Conservation (phyloP, 2,329 filamentous ascomycete genomes). For the Harringtonia aguacate region DNA sequence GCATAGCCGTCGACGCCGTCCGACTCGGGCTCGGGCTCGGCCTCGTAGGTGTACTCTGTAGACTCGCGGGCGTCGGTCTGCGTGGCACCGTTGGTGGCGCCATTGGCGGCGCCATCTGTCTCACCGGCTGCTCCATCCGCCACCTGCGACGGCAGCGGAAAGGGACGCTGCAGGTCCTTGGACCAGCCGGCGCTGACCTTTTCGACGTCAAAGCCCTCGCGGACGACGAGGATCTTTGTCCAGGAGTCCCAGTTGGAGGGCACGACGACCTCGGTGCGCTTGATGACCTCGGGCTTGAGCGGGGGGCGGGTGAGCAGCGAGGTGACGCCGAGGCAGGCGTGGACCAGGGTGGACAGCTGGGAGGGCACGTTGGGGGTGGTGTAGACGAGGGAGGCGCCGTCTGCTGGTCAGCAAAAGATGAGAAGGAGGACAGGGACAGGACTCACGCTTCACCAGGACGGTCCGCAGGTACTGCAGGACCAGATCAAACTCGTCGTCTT, state of each 20-base stretch:
- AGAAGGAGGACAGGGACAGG: conserved; percentile 6
- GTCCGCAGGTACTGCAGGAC: conserved; percentile 89
- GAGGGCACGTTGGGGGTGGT: conserved; percentile 67
- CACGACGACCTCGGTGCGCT: conserved; percentile 86
- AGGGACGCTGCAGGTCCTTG: conserved; percentile 59
- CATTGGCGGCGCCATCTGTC: background rate
- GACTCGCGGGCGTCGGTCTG: background rate
- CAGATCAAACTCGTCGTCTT: conserved; percentile 93
- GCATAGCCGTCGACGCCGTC: conserved; percentile 10
- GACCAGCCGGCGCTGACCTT: conserved; percentile 76
- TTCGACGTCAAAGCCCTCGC: conserved; percentile 89
- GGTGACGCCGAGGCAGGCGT: conserved; percentile 78
- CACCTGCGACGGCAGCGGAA: conserved; percentile 22
- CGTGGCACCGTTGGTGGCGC: background rate
- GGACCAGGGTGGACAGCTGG: conserved; percentile 67
- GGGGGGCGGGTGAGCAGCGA: conserved; percentile 69
- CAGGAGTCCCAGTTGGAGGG: conserved; percentile 98
- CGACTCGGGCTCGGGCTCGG: background rate
- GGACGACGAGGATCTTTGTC: conserved; percentile 89
- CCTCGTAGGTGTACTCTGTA: background rate
- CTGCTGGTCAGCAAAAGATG: conserved; percentile 28
- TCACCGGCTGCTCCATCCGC: conserved; percentile 3
- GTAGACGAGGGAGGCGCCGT: conserved; percentile 78
- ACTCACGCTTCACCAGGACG: conserved; percentile 71
- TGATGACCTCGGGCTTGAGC: conserved; percentile 83